phyloP scores from a whole-genome alignment of 768 basidiomycete genomes.

The Terana coerulea region DNA sequence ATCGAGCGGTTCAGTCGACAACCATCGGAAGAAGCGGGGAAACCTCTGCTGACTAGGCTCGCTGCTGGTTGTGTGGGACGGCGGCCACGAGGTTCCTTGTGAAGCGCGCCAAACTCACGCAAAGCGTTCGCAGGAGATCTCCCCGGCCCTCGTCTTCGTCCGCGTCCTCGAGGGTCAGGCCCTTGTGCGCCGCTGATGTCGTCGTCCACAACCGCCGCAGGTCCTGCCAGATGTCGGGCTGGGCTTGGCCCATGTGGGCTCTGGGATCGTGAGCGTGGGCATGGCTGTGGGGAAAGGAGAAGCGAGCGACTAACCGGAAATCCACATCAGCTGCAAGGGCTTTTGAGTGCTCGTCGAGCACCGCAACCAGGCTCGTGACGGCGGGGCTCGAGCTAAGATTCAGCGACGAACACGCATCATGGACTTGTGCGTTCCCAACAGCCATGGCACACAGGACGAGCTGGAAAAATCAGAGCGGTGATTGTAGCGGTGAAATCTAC shows the following conservation, averaged over 20 bases:
- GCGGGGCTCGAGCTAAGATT: conserved; percentile 25
- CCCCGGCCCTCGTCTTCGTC: conserved; percentile 24
- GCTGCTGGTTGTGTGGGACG: conserved; percentile 63
- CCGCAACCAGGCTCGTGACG: conserved; percentile 21
- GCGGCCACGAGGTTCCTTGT: conserved; percentile 84
- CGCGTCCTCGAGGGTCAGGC: conserved; percentile 42
- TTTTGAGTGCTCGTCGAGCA: conserved; percentile 49
- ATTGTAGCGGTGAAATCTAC: background rate
- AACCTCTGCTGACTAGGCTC: conserved; percentile 59
- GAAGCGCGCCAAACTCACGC: conserved; percentile 54
- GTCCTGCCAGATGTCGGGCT: conserved; percentile 51
- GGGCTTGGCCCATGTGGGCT: conserved; percentile 30
- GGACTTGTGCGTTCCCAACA: conserved; percentile 29
- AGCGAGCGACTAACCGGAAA: conserved; percentile 7
- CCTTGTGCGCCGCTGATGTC: conserved; percentile 18
- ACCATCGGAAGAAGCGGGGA: background rate
- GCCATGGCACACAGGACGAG: conserved; percentile 7
- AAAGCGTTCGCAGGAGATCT: conserved; percentile 18
- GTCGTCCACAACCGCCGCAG: conserved; percentile 53
- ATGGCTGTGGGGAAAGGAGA: background rate
- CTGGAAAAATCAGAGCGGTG: background rate
- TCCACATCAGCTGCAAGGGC: conserved; percentile 45
- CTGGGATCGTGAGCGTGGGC: conserved; percentile 22
- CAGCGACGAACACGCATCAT: conserved; percentile 40
- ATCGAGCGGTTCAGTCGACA: background rate